Evolutionary conservation across 805 yeast genomes (phyloP).

Genomic region (Metschnikowia shivogae): DNA sequence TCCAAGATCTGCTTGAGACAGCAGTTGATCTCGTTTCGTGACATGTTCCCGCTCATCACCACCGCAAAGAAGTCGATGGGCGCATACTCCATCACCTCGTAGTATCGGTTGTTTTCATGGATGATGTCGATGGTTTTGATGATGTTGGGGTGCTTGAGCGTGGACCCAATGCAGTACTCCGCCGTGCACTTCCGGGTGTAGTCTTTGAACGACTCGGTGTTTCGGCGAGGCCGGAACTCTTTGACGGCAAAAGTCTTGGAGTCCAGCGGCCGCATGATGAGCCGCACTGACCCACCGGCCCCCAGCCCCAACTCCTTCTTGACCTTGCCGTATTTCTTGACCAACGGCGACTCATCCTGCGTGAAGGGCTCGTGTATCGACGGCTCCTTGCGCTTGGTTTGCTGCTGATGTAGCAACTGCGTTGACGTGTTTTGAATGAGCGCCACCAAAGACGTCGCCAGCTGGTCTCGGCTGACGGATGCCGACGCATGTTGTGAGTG

Average conservation of each 20-base stretch:
- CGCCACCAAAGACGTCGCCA: slow-evolving; percentile 16
- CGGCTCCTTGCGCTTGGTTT: slow-evolving; percentile 14
- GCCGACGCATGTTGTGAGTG: neutral
- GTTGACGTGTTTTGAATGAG: slow-evolving; percentile 18
- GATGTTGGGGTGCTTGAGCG: slow-evolving; percentile 76
- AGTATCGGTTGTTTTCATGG: slow-evolving; percentile 65
- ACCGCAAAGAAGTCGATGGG: slow-evolving; percentile 82
- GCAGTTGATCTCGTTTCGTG: slow-evolving; percentile 77
- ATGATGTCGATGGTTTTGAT: slow-evolving; percentile 76
- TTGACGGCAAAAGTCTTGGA: slow-evolving; percentile 76
- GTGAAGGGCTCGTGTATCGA: slow-evolving; percentile 17
- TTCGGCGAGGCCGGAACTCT: slow-evolving; percentile 70
- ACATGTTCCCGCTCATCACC: slow-evolving; percentile 82
- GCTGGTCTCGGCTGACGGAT: slow-evolving; percentile 15
- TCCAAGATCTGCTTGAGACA: slow-evolving; percentile 69
- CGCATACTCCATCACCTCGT: slow-evolving; percentile 92
- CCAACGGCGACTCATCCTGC: slow-evolving; percentile 23
- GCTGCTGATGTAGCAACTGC: slow-evolving; percentile 23
- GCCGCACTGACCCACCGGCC: slow-evolving; percentile 83
- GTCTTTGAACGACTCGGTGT: slow-evolving; percentile 67
- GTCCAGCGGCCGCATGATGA: slow-evolving; percentile 64
- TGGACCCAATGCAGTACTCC: slow-evolving; percentile 83
- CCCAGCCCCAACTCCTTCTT: slow-evolving; percentile 80
- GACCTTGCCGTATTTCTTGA: slow-evolving; percentile 63
- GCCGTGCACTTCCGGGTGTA: slow-evolving; percentile 85